Evolutionary conservation across 163 green algal species (phyloP).

Genomic region (Prototheca wickerhamii): DNA sequence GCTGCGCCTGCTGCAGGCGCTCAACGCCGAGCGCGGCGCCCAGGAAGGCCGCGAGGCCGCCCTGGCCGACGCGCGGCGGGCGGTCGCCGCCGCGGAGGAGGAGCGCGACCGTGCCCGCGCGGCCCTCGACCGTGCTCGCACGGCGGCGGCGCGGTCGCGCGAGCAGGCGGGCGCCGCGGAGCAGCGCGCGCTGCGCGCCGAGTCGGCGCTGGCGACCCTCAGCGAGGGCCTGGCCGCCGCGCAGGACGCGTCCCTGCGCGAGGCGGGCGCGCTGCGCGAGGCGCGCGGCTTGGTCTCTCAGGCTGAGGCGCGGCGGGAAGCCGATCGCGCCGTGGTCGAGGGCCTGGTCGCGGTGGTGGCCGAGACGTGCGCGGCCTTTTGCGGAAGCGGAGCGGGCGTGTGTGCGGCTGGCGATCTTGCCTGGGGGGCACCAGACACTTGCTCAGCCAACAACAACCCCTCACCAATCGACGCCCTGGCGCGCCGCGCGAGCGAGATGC

Average conservation of each 20-base stretch:
- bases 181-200: background rate
- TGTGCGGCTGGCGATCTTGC: too few relatives aligned
- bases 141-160: too few relatives aligned
- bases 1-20: background rate
- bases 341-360: constrained; percentile 4
- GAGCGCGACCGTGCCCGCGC: too few relatives aligned
- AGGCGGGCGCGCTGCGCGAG: background rate
- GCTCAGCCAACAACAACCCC: too few relatives aligned
- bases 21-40: constrained; percentile 13
- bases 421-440: too few relatives aligned
- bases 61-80: too few relatives aligned
- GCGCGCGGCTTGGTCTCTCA: background rate
- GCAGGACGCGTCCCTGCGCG: background rate
- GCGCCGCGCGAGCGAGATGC: too few relatives aligned
- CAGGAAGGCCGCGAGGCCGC: too few relatives aligned
- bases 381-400: too few relatives aligned
- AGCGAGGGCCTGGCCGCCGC: constrained; percentile 1
- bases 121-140: too few relatives aligned
- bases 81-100: too few relatives aligned
- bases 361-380: background rate
- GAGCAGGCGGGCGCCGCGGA: background rate
- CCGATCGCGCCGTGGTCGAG: constrained; percentile 3
- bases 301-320: background rate
- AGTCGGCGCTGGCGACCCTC: constrained; percentile 4
- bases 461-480: too few relatives aligned